phyloP scores from a whole-genome alignment of 768 basidiomycete genomes.

The Tubosaeta sp. region DNA sequence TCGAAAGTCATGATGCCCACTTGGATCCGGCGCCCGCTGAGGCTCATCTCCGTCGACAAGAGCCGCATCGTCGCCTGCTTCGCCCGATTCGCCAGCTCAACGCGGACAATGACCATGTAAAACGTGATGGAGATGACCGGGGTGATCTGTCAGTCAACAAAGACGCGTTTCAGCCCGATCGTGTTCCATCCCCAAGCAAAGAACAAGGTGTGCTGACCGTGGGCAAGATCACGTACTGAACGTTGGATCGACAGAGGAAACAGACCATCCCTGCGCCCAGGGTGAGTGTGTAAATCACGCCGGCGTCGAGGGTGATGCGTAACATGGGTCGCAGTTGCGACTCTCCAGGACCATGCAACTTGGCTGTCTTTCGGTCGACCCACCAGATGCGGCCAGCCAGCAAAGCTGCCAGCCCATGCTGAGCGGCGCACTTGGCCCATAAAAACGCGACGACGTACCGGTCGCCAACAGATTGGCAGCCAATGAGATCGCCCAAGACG shows the following conservation, averaged over 20 bases:
- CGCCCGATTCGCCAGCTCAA: constrained; percentile 18
- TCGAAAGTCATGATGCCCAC: constrained; percentile 5
- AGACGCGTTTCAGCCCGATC: neutral
- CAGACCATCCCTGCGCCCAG: constrained; percentile 31
- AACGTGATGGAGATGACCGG: constrained; percentile 41
- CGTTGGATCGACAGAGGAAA: constrained; percentile 26
- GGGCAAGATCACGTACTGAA: constrained; percentile 34
- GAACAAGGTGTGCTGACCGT: constrained; percentile 24
- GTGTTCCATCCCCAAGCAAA: neutral
- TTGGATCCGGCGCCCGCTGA: neutral
- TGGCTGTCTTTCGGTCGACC: constrained; percentile 20
- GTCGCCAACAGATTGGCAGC: constrained; percentile 32
- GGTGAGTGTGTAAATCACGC: constrained; percentile 34
- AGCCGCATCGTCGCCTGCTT: neutral
- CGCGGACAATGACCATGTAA: constrained; percentile 41
- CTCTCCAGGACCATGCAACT: constrained; percentile 6
- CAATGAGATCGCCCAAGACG: constrained; percentile 32
- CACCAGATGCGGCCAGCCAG: constrained; percentile 31
- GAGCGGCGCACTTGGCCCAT: neutral
- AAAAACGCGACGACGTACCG: constrained; percentile 11
- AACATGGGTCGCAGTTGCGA: constrained; percentile 18
- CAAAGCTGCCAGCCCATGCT: constrained; percentile 13
- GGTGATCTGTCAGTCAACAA: constrained; percentile 24
- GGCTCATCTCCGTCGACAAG: neutral
- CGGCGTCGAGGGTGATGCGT: constrained; percentile 34